Percentiles rank a stretch among this genome's conserved stretches.
These are phyloP conservation scores for Polytrichum commune DNA, from an alignment of 225 moss, liverwort and hornwort species.

Conservation along the genomic window DNA sequence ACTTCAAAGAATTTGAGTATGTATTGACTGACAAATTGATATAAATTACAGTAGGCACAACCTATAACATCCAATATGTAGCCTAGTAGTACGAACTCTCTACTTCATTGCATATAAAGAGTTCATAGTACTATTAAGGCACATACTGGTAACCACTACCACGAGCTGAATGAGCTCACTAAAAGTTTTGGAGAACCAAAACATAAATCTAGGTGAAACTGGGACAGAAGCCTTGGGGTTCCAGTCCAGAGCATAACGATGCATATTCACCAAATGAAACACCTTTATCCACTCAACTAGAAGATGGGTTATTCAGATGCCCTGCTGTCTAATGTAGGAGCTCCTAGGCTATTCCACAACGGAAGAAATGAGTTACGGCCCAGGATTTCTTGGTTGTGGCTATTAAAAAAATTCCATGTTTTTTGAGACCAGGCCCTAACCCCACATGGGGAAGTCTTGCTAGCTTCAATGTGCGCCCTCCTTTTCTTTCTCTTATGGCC, in stretches of 20 bases:
- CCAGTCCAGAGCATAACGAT: no score
- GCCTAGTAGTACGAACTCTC: conserved; percentile 10
- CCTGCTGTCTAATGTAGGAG: conserved; percentile 29
- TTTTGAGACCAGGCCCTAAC: conserved; percentile 36
- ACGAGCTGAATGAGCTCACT: no score
- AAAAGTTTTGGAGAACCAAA: no score
- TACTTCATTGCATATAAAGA: conserved; percentile 4
- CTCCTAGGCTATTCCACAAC: conserved; percentile 52
- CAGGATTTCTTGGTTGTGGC: conserved; percentile 23
- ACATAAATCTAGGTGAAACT: no score
- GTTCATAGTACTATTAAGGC: neutral
- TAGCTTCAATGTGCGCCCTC: conserved; percentile 35
- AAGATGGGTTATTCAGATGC: conserved; percentile 17
- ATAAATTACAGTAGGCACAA: conserved; percentile 27
- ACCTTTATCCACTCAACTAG: neutral
- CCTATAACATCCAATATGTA: conserved; percentile 8
- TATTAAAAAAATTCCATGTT: conserved; percentile 33
- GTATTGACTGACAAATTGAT: conserved; percentile 33
- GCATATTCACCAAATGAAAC: no score
- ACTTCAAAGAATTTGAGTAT: conserved; percentile 11
- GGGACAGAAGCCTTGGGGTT: no score
- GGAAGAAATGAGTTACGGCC: conserved; percentile 54
- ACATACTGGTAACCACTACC: neutral
- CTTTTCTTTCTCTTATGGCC: conserved; percentile 49
- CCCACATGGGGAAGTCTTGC: conserved; percentile 29